These are phyloP conservation scores for Tirmania nivea DNA, from an alignment of 495 filamentous ascomycete species.

Conservation along the genomic window DNA sequence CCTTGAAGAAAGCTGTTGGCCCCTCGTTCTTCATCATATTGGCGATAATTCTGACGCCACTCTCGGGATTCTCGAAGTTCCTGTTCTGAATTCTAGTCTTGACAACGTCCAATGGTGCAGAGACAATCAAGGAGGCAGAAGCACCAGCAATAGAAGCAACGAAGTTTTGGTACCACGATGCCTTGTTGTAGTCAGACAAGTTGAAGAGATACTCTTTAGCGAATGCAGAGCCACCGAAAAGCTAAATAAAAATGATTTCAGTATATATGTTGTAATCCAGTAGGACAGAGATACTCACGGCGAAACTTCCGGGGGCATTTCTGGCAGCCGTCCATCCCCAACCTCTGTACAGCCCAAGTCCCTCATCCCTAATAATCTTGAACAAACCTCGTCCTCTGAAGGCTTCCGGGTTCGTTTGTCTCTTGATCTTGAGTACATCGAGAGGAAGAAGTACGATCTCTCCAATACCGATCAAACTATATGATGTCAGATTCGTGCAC, in stretches of 20 bases:
- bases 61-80: slow-evolving; percentile 95
- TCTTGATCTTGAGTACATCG: slow-evolving; percentile 97
- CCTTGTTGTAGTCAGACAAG: slow-evolving; percentile 80
- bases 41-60: slow-evolving; percentile 67
- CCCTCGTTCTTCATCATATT: slow-evolving; percentile 90
- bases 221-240: slow-evolving; percentile 95
- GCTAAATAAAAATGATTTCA: slow-evolving; percentile 29
- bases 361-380: slow-evolving; percentile 78
- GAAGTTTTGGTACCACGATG: slow-evolving; percentile 92
- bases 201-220: slow-evolving; percentile 88
- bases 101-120: slow-evolving; percentile 91
- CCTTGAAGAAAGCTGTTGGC: slow-evolving; percentile 80
- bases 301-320: slow-evolving; percentile 93
- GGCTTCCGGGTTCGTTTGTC: slow-evolving; percentile 95
- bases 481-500: slow-evolving; percentile 5
- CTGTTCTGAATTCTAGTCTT: slow-evolving; percentile 98
- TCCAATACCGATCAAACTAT: slow-evolving; percentile 79
- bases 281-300: slow-evolving; percentile 34
- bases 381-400: slow-evolving; percentile 86
- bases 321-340: slow-evolving; percentile 95
- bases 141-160: slow-evolving; percentile 88
- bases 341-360: slow-evolving; percentile 85
- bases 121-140: slow-evolving; percentile 76
- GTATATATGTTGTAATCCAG: slow-evolving; percentile 1
- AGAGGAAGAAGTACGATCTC: slow-evolving; percentile 89